A percentile compares a stretch with the other conserved stretches of the same genome.
phyloP scores from a whole-genome alignment of 176 grass and related monocot genomes.

The Oryza glaberrima region DNA sequence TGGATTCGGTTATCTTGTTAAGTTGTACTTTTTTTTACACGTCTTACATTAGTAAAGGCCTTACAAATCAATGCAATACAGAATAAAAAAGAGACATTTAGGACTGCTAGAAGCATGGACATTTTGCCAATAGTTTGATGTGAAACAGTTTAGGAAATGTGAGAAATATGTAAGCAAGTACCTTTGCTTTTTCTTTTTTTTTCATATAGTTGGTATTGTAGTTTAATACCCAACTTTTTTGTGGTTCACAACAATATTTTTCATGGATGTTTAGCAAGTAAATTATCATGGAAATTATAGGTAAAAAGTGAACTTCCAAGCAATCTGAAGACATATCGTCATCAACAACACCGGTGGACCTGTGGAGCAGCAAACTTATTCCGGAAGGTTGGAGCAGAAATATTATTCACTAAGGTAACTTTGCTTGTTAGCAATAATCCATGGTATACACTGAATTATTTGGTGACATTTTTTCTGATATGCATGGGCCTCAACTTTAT shows the following conservation, averaged over 20 bases:
- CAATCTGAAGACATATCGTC: constrained; percentile 84
- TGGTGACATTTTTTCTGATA: neutral
- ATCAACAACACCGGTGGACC: constrained; percentile 94
- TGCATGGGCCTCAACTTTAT: constrained; percentile 10
- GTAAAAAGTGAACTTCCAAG: constrained; percentile 95
- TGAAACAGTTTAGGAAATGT: neutral
- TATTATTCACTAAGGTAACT: constrained; percentile 66
- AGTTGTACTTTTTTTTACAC: neutral
- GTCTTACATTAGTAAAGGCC: neutral
- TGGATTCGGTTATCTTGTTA: constrained; percentile 11
- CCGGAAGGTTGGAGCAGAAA: constrained; percentile 68
- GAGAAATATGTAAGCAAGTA: neutral
- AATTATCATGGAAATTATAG: constrained; percentile 48
- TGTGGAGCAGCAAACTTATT: constrained; percentile 96
- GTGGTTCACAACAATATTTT: constrained; percentile 20
- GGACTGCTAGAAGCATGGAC: neutral
- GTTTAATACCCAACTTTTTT: neutral
- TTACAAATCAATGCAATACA: neutral
- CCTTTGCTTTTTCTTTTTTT: neutral
- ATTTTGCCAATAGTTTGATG: neutral
- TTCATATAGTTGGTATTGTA: neutral
- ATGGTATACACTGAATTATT: neutral
- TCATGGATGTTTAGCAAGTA: constrained; percentile 11
- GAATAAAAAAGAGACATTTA: neutral
- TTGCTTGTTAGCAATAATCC: neutral